Percentiles rank a stretch among this genome's conserved stretches.
Evolutionary conservation across 805 yeast species (phyloP).

Genomic region (Barnettozyma californica): DNA sequence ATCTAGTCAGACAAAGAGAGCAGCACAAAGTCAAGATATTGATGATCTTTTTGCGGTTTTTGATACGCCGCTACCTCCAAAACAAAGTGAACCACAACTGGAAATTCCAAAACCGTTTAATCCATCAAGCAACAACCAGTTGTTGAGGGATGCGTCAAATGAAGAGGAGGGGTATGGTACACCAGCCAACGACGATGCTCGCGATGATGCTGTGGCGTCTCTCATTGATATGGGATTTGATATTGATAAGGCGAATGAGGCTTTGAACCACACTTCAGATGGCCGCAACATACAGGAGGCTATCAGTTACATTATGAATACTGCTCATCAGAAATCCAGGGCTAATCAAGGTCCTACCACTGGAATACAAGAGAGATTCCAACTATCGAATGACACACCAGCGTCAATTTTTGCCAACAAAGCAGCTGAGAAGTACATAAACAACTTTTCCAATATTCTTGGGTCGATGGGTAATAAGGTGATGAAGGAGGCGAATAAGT

Average conservation of each 20-base stretch:
- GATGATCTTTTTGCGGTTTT: conserved; percentile 30
- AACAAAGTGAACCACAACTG: not conserved
- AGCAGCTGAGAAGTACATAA: conserved; percentile 17
- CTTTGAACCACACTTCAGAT: conserved; percentile 44
- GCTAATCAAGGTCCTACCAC: conserved; percentile 23
- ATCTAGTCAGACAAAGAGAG: not conserved
- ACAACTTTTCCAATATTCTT: conserved; percentile 18
- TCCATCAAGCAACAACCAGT: not conserved
- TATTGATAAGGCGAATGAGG: conserved; percentile 51
- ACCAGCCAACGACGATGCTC: conserved; percentile 16
- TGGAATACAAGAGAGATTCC: conserved; percentile 1
- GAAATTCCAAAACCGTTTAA: conserved; percentile 6
- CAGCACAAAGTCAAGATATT: conserved; percentile 12
- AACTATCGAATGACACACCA: not conserved
- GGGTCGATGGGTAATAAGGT: conserved; percentile 21
- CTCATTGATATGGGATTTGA: conserved; percentile 78
- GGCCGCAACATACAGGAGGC: conserved; percentile 62
- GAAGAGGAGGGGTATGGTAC: conserved; percentile 5
- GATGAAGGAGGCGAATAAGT: conserved; percentile 28
- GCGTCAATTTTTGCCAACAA: conserved; percentile 3
- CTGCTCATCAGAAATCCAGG: conserved; percentile 42
- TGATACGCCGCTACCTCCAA: conserved; percentile 19
- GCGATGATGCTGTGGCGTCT: conserved; percentile 56
- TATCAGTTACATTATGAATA: conserved; percentile 58
- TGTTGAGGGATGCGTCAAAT: conserved; percentile 1